These are phyloP conservation scores for Kwoniella shivajii DNA, from an alignment of 1,284 basidiomycete species.

Conservation along the genomic window DNA sequence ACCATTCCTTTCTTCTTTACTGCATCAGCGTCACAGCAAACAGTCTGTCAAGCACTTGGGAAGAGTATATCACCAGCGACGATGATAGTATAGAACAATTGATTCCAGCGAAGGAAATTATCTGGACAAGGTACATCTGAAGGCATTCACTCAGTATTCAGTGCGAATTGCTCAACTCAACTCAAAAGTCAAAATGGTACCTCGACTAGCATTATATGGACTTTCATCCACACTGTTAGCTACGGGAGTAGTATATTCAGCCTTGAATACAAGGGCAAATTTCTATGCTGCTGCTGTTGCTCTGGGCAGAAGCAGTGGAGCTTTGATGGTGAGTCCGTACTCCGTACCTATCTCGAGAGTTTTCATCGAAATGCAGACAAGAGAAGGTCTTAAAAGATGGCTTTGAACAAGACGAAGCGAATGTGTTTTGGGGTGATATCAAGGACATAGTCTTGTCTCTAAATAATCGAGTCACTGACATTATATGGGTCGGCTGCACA, in stretches of 20 bases:
- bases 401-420: no score
- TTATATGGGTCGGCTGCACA: neutral
- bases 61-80: neutral
- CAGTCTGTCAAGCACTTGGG: neutral
- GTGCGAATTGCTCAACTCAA: no score
- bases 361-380: no score
- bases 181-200: constrained; percentile 21
- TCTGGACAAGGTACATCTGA: no score
- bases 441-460: no score
- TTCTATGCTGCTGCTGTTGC: constrained; percentile 93
- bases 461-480: no score
- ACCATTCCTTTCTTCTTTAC: neutral
- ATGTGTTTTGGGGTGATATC: no score
- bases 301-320: constrained; percentile 87
- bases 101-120: no score
- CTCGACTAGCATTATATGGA: constrained; percentile 65
- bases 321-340: constrained; percentile 75
- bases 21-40: neutral
- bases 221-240: constrained; percentile 71
- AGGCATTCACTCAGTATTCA: no score
- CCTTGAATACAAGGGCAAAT: constrained; percentile 81
- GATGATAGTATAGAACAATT: neutral
- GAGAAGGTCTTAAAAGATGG: no score
- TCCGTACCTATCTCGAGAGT: neutral
- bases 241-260: constrained; percentile 70